Percentiles rank a stretch among this genome's conserved stretches.
These are phyloP conservation scores for Mycena capillaripes DNA, from an alignment of 768 basidiomycete genomes.

Conservation along the genomic window DNA sequence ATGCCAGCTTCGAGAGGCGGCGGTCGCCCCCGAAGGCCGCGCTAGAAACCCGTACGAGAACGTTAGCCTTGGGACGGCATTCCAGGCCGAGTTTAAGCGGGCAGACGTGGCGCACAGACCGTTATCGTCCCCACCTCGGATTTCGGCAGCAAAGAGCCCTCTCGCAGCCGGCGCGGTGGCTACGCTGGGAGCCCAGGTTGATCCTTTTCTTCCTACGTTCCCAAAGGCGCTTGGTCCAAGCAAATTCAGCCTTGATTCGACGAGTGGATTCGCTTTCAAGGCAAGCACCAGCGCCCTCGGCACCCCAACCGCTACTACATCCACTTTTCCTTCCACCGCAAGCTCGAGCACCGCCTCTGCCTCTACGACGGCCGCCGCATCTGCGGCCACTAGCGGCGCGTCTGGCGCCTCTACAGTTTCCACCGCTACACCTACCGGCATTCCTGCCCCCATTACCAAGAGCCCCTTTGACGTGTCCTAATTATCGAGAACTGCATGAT, in stretches of 20 bases:
- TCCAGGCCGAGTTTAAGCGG: slow-evolving; percentile 22
- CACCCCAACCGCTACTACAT: no score
- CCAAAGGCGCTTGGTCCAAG: no score
- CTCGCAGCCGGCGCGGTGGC: background rate
- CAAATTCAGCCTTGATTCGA: no score
- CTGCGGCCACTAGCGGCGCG: no score
- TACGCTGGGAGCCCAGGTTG: no score
- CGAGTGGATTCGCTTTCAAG: no score
- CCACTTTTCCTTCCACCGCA: no score
- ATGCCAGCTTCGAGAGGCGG: slow-evolving; percentile 21
- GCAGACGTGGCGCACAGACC: slow-evolving; percentile 12
- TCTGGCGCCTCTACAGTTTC: background rate
- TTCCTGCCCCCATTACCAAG: background rate
- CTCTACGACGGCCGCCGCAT: background rate
- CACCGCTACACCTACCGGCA: background rate
- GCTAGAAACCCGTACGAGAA: background rate
- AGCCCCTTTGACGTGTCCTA: background rate
- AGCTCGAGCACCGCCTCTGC: background rate
- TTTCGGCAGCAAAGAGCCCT: background rate
- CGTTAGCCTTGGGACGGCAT: background rate
- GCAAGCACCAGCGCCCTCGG: no score
- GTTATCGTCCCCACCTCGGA: background rate
- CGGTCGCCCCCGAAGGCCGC: background rate
- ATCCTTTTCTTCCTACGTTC: no score
- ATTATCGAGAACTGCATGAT: background rate